Evolutionary conservation across 1,284 basidiomycete genomes (phyloP).

Genomic region (Cryptococcus maquisensis): DNA sequence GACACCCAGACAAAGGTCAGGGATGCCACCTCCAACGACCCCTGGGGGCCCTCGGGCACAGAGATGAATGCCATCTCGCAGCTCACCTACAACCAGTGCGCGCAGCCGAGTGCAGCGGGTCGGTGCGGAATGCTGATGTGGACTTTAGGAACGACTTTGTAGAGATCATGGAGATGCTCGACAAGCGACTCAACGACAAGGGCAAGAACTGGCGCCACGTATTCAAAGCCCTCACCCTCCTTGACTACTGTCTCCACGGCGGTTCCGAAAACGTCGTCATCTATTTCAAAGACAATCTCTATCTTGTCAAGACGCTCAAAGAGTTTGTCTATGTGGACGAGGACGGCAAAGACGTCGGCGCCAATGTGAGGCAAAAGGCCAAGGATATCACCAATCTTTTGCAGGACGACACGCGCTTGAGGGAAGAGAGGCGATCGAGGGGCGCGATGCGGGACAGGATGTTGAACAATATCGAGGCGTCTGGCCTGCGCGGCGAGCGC

Average conservation of each 20-base stretch:
- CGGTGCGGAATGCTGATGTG: neutral
- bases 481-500: conserved; percentile 47
- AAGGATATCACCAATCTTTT: conserved; percentile 98
- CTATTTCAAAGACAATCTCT: conserved; percentile 97
- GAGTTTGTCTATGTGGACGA: conserved; percentile 98
- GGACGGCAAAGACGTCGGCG: conserved; percentile 92
- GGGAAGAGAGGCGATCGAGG: conserved; percentile 73
- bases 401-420: conserved; percentile 79
- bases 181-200: conserved; percentile 98
- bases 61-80: conserved; percentile 99
- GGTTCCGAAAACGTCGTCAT: conserved; percentile 98
- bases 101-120: conserved; percentile 19
- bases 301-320: conserved; percentile 97
- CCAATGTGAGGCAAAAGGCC: conserved; percentile 97
- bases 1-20: conserved; percentile 81
- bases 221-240: conserved; percentile 94
- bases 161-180: conserved; percentile 99
- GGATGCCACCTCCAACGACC: conserved; percentile 99
- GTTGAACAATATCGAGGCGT: conserved; percentile 58
- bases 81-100: conserved; percentile 94
- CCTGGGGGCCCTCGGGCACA: conserved; percentile 96
- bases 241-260: conserved; percentile 94
- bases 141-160: conserved; percentile 83
- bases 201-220: conserved; percentile 99
- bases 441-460: conserved; percentile 94